phyloP scores from a whole-genome alignment of 768 basidiomycete genomes.

The Lepiota brunneoincarnata region DNA sequence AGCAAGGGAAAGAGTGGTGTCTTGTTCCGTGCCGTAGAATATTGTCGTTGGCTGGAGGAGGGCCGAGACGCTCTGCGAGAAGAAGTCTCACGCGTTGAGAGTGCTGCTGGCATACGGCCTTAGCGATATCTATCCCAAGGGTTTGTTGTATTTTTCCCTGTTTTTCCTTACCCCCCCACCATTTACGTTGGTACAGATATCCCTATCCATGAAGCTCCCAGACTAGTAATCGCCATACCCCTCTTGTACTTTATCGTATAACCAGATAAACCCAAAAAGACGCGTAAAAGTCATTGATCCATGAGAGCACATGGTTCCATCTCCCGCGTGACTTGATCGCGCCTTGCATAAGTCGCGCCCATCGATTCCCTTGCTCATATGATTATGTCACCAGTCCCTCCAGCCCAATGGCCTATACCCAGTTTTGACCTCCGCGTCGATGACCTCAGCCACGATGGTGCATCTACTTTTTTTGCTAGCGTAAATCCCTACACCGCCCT shows the following conservation, averaged over 20 bases:
- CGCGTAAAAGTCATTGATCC: neutral
- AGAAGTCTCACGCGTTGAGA: conserved; percentile 69
- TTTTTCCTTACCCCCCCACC: conserved; percentile 19
- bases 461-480: conserved; percentile 49
- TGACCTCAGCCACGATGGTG: conserved; percentile 58
- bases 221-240: too few relatives aligned
- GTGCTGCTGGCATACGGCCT: conserved; percentile 54
- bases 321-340: neutral
- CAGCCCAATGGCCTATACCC: conserved; percentile 49
- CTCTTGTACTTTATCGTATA: too few relatives aligned
- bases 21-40: conserved; percentile 82
- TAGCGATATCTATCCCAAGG: conserved; percentile 10
- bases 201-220: too few relatives aligned
- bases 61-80: conserved; percentile 66
- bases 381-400: conserved; percentile 23
- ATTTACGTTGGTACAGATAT: too few relatives aligned
- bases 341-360: too few relatives aligned
- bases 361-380: neutral
- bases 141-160: neutral
- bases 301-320: neutral
- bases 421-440: conserved; percentile 54
- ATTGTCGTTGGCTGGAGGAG: conserved; percentile 84
- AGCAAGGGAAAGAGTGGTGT: conserved; percentile 90
- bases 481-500: conserved; percentile 41
- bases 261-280: neutral